Evolutionary conservation across 768 basidiomycete species (phyloP).

Genomic region (Cyclocybe aegerita): DNA sequence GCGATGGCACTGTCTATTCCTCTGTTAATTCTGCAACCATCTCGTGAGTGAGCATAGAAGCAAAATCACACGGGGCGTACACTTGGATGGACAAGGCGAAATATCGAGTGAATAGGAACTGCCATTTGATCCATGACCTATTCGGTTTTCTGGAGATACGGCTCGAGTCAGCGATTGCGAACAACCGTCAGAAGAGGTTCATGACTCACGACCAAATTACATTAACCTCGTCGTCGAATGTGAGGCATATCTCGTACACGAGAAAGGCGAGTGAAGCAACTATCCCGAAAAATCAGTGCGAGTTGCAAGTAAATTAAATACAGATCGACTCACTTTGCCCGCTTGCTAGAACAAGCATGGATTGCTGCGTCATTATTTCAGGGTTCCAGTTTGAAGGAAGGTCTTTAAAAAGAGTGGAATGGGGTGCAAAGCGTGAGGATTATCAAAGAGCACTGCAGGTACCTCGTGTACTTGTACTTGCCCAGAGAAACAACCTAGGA

Average conservation of each 20-base stretch:
- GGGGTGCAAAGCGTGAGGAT: too few species aligned
- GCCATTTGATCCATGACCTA: constrained; percentile 26
- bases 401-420: too few species aligned
- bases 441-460: too few species aligned
- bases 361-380: constrained; percentile 4
- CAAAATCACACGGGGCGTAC: constrained; percentile 3
- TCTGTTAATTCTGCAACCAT: constrained; percentile 19
- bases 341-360: constrained; percentile 13
- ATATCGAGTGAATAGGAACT: constrained; percentile 28
- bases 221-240: constrained; percentile 33
- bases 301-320: not conserved
- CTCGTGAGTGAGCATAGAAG: not conserved
- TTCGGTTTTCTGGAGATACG: constrained; percentile 17
- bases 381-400: too few species aligned
- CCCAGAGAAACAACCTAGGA: too few species aligned
- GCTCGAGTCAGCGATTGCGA: not conserved
- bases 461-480: too few species aligned
- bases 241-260: constrained; percentile 32
- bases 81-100: constrained; percentile 25
- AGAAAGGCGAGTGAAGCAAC: constrained; percentile 31
- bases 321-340: constrained; percentile 17
- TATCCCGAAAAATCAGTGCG: constrained; percentile 8
- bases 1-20: constrained; percentile 16
- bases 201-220: constrained; percentile 32
- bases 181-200: not conserved